Evolutionary conservation across 1,284 basidiomycete species (phyloP).

Genomic region (Kalmanozyma brasiliensis): DNA sequence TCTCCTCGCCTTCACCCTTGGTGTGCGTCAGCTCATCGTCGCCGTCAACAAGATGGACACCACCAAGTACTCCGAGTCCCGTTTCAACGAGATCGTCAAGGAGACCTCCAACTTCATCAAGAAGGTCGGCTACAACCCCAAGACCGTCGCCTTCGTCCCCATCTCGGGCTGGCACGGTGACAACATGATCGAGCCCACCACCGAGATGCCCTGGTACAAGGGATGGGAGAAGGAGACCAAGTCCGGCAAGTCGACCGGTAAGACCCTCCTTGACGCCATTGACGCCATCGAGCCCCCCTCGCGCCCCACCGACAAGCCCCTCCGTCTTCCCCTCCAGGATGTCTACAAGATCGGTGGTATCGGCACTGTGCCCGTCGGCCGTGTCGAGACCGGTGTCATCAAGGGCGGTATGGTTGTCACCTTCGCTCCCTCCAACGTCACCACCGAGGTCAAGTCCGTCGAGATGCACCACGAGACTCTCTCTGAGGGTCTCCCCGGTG

Average conservation of each 20-base stretch:
- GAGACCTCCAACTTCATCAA: slow-evolving; percentile 99
- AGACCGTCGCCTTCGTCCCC: slow-evolving; percentile 96
- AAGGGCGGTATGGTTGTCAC: slow-evolving; percentile 97
- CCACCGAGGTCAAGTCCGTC: slow-evolving; percentile 99
- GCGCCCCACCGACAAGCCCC: slow-evolving; percentile 98
- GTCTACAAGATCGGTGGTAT: slow-evolving; percentile 99
- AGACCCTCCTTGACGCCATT: slow-evolving; percentile 99
- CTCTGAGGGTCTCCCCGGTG: slow-evolving; percentile 91
- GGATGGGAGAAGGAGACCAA: slow-evolving; percentile 81
- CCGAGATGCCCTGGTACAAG: slow-evolving; percentile 99
- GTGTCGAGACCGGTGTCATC: slow-evolving; percentile 99
- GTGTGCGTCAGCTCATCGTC: slow-evolving; percentile 99
- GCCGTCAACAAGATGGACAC: slow-evolving; percentile 99
- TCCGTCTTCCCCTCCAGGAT: slow-evolving; percentile 99
- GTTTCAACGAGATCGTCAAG: slow-evolving; percentile 99
- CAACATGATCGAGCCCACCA: slow-evolving; percentile 93
- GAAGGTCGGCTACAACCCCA: slow-evolving; percentile 99
- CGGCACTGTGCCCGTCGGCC: slow-evolving; percentile 99
- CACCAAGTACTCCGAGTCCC: slow-evolving; percentile 97
- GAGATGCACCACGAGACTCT: slow-evolving; percentile 99
- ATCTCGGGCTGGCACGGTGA: slow-evolving; percentile 99
- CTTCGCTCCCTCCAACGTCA: slow-evolving; percentile 97
- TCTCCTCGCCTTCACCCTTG: slow-evolving; percentile 98
- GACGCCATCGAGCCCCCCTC: slow-evolving; percentile 98
- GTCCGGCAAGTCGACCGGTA: slow-evolving; percentile 90